These are phyloP conservation scores for Pythium brassicae DNA, from an alignment of 352 stramenopile species.

Conservation along the genomic window DNA sequence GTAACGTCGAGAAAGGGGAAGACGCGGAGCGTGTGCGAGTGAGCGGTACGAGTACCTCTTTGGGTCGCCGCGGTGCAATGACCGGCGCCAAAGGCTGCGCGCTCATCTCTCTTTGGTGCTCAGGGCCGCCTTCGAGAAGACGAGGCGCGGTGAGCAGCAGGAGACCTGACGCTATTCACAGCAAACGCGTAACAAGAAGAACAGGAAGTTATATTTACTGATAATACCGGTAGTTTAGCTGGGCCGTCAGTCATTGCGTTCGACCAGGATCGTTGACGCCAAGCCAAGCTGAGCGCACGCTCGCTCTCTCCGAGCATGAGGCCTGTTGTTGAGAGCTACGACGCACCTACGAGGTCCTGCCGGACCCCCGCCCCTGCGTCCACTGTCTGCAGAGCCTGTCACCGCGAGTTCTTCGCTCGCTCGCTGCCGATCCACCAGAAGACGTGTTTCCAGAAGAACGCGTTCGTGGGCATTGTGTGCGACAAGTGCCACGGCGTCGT, in stretches of 20 bases:
- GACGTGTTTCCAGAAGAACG: slow-evolving; percentile 59
- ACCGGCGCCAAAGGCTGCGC: not conserved
- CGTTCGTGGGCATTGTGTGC: slow-evolving; percentile 46
- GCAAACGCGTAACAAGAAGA: no score
- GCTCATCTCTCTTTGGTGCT: not conserved
- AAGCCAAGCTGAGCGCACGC: no score
- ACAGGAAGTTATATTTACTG: no score
- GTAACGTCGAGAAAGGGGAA: not conserved
- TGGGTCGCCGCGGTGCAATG: not conserved
- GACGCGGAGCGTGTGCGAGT: not conserved
- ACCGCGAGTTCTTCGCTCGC: slow-evolving; percentile 50
- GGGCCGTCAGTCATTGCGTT: no score
- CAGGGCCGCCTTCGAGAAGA: no score
- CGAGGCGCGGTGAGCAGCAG: no score
- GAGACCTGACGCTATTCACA: no score
- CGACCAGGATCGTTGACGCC: no score
- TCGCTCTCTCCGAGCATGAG: not conserved
- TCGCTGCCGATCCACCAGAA: slow-evolving; percentile 75
- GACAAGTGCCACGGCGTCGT: slow-evolving; percentile 28
- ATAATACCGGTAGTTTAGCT: no score
- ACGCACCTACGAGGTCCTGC: not conserved
- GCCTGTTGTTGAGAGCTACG: not conserved
- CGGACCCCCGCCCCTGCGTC: slow-evolving; percentile 18
- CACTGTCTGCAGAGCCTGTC: slow-evolving; percentile 38
- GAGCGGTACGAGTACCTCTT: not conserved